Conservation (phyloP, 345 rosid genomes). For the Lepidium didymum region DNA sequence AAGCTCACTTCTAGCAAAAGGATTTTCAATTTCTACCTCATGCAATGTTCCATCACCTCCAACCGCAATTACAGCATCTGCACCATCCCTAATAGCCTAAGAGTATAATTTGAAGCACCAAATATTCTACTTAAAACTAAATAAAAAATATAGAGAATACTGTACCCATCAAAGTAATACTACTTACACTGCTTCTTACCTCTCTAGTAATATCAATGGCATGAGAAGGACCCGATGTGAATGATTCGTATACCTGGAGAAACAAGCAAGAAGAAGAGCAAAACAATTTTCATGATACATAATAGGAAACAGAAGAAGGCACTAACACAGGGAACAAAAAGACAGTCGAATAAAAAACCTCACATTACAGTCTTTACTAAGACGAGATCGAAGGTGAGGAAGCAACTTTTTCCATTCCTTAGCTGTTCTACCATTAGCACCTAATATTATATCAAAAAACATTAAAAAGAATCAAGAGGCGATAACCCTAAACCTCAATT, state of each 20-base stretch:
- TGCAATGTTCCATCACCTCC: slow-evolving; percentile 99
- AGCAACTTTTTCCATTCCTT: slow-evolving; percentile 86
- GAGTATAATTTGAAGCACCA: slow-evolving; percentile 1
- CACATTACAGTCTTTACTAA: slow-evolving; percentile 66
- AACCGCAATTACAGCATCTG: slow-evolving; percentile 95
- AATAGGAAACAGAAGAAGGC: background rate
- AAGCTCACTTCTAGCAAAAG: slow-evolving; percentile 1
- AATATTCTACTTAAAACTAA: background rate
- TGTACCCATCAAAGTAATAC: slow-evolving; percentile 1
- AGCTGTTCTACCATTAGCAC: slow-evolving; percentile 90
- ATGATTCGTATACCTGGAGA: slow-evolving; percentile 66
- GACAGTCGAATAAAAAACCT: slow-evolving; percentile 19
- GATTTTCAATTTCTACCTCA: slow-evolving; percentile 42
- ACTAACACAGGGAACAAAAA: background rate
- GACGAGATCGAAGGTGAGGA: slow-evolving; percentile 75
- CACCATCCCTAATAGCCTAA: slow-evolving; percentile 89
- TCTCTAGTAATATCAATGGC: slow-evolving; percentile 92
- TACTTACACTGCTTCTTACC: slow-evolving; percentile 34
- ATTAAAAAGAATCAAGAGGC: background rate
- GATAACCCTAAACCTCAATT: background rate
- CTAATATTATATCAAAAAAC: slow-evolving; percentile 30
- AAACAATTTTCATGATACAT: background rate
- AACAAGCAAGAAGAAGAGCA: background rate
- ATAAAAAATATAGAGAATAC: background rate
- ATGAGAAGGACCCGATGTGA: slow-evolving; percentile 91